phyloP scores from a whole-genome alignment of 768 basidiomycete species.

The Coprinellus micaceus region DNA sequence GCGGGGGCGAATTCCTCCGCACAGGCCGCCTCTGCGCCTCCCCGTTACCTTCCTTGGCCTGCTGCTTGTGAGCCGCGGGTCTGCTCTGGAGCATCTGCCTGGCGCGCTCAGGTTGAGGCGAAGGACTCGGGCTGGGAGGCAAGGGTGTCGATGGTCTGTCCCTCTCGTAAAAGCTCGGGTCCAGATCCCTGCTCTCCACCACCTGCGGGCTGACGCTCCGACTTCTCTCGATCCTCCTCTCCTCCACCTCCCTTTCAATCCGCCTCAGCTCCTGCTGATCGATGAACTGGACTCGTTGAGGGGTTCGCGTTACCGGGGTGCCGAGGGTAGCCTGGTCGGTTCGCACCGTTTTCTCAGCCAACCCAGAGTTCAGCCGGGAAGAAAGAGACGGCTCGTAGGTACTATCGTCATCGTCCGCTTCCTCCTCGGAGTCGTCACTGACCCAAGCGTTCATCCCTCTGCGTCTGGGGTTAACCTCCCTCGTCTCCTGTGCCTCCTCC shows the following conservation, averaged over 20 bases:
- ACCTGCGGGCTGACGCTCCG: neutral
- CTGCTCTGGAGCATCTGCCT: too few species aligned
- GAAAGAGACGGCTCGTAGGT: neutral
- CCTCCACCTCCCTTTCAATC: slow-evolving; percentile 64
- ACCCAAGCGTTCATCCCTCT: too few species aligned
- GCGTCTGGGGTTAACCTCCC: neutral
- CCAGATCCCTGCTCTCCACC: too few species aligned
- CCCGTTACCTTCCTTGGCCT: too few species aligned
- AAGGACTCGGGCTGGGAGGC: neutral
- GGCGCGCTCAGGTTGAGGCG: too few species aligned
- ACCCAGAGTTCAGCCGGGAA: neutral
- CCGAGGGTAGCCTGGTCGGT: slow-evolving; percentile 55
- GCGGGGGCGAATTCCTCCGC: too few species aligned
- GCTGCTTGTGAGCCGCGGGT: too few species aligned
- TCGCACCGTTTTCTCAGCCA: slow-evolving; percentile 44
- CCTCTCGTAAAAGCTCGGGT: neutral
- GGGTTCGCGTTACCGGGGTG: slow-evolving; percentile 27
- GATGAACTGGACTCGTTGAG: slow-evolving; percentile 38
- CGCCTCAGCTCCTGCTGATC: slow-evolving; percentile 56
- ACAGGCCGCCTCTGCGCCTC: too few species aligned
- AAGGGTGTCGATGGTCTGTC: neutral
- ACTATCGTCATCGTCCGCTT: slow-evolving; percentile 22
- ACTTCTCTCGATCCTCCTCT: slow-evolving; percentile 48
- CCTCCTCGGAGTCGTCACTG: slow-evolving; percentile 14
- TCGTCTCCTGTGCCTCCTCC: slow-evolving; percentile 11